Conservation (phyloP, 2,329 filamentous ascomycete genomes). For the Fusarium albidum region DNA sequence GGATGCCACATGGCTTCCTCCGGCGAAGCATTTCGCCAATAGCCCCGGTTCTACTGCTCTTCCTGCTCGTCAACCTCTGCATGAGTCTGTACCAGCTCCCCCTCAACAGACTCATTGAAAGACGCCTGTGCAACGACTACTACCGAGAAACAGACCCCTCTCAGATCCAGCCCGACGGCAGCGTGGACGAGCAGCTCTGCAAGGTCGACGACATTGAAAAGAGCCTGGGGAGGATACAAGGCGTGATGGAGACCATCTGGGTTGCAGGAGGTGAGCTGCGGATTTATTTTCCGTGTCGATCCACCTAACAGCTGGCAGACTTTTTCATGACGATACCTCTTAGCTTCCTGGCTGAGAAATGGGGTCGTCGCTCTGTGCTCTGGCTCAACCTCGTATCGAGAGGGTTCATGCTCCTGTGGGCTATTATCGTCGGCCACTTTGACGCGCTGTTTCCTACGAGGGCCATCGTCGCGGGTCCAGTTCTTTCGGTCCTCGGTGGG, state of each 20-base stretch:
- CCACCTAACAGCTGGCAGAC: slow-evolving; percentile 42
- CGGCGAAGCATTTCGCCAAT: slow-evolving; percentile 8
- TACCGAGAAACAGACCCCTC: slow-evolving; percentile 53
- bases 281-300: accelerated
- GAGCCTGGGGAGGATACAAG: slow-evolving; percentile 60
- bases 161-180: slow-evolving; percentile 42
- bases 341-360: slow-evolving; percentile 54
- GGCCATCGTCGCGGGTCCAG: slow-evolving; percentile 50
- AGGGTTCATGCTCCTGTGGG: slow-evolving; percentile 37
- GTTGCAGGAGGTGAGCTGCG: slow-evolving; percentile 53
- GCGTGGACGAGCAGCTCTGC: slow-evolving; percentile 60
- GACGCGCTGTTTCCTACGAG: slow-evolving; percentile 28
- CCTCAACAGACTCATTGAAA: slow-evolving; percentile 55
- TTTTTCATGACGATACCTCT: slow-evolving; percentile 59
- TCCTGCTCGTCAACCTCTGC: slow-evolving; percentile 57
- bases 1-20: too few species aligned
- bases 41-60: slow-evolving; percentile 46
- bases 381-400: slow-evolving; percentile 54
- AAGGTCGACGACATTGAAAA: slow-evolving; percentile 62
- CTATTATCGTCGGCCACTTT: slow-evolving; percentile 31
- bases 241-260: slow-evolving; percentile 58
- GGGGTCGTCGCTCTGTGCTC: slow-evolving; percentile 51
- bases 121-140: slow-evolving; percentile 58
- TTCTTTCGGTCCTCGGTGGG: slow-evolving; percentile 56
- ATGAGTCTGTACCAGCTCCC: slow-evolving; percentile 58